Base-by-base conservation (phyloP, 192 early-diverging fungal genomes). In the Radiomyces spectabilis region DNA sequence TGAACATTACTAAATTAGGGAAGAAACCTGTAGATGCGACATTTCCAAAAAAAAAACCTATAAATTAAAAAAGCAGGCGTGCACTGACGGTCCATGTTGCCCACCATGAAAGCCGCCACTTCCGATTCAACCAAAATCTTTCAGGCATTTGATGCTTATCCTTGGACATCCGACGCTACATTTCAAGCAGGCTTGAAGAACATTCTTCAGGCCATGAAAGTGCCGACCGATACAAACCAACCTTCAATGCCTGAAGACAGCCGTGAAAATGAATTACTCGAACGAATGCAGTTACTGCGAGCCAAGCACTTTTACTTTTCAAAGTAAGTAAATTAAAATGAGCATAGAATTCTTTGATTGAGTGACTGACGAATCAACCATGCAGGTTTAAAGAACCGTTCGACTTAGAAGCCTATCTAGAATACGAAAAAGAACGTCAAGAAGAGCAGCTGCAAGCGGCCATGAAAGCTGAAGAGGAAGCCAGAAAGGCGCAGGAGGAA, bases 361-460 rank as follows among this genome's bases (percentile, higher is more conserved):
- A 40, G 4, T 32, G 3, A 33, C 15, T 39, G 39, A 16, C 5
- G 38, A 53, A 35, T 7, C n/a, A 15, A 34, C 18, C 3, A 31
- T 59, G n/a, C n/a, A 75, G 73, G 44, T 43, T 59, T 27, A 59
- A 52, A 37, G 40, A 54, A 13, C 40, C 45, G n/a, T 66, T 75
- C 37, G 58, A 69, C 38, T 34, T 75, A 24, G 73, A 75, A 29
- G 29, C 66, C n/a, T 75, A 69, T 39, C 66, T 69, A 3, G n/a
- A 63, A 5, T 76, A 68, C 58, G 53, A 69, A 37, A 53, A 61
- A 27, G 61, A 68, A 4, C 50, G 45, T 1, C 39, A 52, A 9
- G 48, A 59, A 12, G 22, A n/a, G n/a, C n/a, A n/a, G n/a, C n/a
- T n/a, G n/a, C n/a, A n/a, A n/a, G n/a, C n/a, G n/a, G n/a, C n/a